Evolutionary conservation across 1,284 basidiomycete species (phyloP), one percentile per base, ranked within the genome.

Genomic region (Pseudozyma flocculosa): DNA sequence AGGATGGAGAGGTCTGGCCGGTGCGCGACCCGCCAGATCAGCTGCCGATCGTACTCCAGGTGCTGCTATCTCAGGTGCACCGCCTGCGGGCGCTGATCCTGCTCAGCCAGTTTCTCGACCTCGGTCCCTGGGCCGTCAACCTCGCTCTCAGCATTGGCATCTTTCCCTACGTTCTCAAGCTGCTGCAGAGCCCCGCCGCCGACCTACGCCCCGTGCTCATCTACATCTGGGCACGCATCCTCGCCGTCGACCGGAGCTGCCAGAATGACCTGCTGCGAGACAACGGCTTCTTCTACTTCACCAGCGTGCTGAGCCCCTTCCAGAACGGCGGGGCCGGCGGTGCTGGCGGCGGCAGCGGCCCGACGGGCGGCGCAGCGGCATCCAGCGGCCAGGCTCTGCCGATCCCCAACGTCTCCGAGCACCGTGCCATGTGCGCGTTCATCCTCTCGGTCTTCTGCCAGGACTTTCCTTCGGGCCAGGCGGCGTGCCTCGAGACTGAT

Each of bases 351-450:
- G 59, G 45, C 34, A 51, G 40, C 19, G 48, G 86, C 85, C 44
- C 54, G 22, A 37, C 34, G 17, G 50, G 14, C 29, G 29, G 32
- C 29, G 7, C 26, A 11, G 5, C 26, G 26, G 26, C 26, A 11
- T 29, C 26, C 7, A 11, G 26, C 26, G 40, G 39, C 14, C 36
- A 47, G 21, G 58, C 66, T 14, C 23, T 79, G 21, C 76, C 78
- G 22, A 85, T 96, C 24, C 91, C 92, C 0, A 97, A 98, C 79
- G 87, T 88, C 45, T 90, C 90, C 15, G 94, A 98, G 79, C 93
- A 98, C 79, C 90, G 92, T 55, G 94, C 94, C 0, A 98, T 98
- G 94, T 98, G 93, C 75, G 91, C 92, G 0, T 98, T 97, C 80
- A 93, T 97, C 68, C 85, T 98, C 21, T 85, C 89, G n/a, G 87